A percentile compares a stretch with the other conserved stretches of the same genome.
phyloP scores from a whole-genome alignment of 441 rosid species.

The Populus tomentosa region DNA sequence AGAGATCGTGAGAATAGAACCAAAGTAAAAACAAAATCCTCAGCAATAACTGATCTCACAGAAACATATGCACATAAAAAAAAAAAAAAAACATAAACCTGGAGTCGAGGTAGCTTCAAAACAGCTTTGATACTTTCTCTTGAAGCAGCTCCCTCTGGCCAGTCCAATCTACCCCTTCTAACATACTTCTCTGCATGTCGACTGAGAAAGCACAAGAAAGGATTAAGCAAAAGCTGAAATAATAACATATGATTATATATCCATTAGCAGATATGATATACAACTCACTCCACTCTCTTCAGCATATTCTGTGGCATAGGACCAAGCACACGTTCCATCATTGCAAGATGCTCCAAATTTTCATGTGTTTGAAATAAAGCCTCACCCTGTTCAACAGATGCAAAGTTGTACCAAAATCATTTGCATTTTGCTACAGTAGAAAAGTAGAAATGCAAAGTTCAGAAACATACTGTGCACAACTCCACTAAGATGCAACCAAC shows the following conservation, averaged over 20 bases:
- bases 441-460: background rate
- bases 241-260: background rate
- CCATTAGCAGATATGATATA: background rate
- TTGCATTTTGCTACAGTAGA: background rate
- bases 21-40: background rate
- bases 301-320: constrained; percentile 65
- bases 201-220: constrained; percentile 22
- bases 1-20: background rate
- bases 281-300: constrained; percentile 62
- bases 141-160: constrained; percentile 85
- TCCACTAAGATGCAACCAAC: constrained; percentile 80
- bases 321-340: constrained; percentile 92
- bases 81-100: constrained; percentile 31
- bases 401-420: background rate
- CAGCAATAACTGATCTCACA: background rate
- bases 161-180: constrained; percentile 71
- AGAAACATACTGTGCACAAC: constrained; percentile 65
- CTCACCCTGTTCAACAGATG: constrained; percentile 53
- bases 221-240: background rate
- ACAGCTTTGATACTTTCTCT: constrained; percentile 78
- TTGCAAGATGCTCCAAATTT: constrained; percentile 84
- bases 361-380: constrained; percentile 92
- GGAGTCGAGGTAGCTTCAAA: constrained; percentile 66
- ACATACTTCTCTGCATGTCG: constrained; percentile 75
- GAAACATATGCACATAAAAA: background rate